Evolutionary conservation across 2,329 filamentous ascomycete species (phyloP), one percentile per base, ranked within the genome.

Genomic region (Calonectria naviculata): DNA sequence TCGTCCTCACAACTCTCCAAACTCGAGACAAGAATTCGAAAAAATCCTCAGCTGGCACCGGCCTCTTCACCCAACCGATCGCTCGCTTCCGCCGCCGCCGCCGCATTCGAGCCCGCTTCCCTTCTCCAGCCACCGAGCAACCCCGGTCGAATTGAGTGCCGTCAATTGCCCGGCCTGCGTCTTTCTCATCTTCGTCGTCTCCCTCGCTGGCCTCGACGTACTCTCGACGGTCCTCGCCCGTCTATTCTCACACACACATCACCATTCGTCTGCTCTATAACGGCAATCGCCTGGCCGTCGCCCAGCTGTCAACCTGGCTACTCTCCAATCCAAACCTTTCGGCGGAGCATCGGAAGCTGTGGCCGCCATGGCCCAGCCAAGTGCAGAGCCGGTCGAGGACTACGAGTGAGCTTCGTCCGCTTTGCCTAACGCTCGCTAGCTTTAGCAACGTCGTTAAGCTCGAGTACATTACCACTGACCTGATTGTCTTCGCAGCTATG

Each of bases 331-430:
- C 74, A 88, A 87, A 81, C 82, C 87, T 77, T 88, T 89, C 87
- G 89, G 90, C 88, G 88, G 87, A 87, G 89, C 89, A 86, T 87
- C 89, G 85, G 87, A 87, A 87, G 90, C 89, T 89, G 89, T 88
- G 89, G 90, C 90, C 89, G 87, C 87, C 83, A 93, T 92, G 91
- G 90, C 90, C 89, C 89, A 91, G 89, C 89, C 89, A 84, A 89
- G 85, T 87, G 88, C 87, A 85, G 89, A 90, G 84, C 86, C 87
- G 76, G 87, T 85, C 79, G 90, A 92, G 83, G 90, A 92, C 78
- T 92, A 92, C 82, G 91, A 92, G 90, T 93, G 87, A 81, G 89
- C 67, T 66, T 34, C 72, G 42, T 47, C 49, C 67, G 47, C 61
- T 44, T 44, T 52, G 17, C 46, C 28, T 24, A 58, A 46, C 12